Percentiles rank a stretch among this genome's conserved stretches.
Evolutionary conservation across 345 rosid species (phyloP).

Genomic region (Geranium rotundifolium): DNA sequence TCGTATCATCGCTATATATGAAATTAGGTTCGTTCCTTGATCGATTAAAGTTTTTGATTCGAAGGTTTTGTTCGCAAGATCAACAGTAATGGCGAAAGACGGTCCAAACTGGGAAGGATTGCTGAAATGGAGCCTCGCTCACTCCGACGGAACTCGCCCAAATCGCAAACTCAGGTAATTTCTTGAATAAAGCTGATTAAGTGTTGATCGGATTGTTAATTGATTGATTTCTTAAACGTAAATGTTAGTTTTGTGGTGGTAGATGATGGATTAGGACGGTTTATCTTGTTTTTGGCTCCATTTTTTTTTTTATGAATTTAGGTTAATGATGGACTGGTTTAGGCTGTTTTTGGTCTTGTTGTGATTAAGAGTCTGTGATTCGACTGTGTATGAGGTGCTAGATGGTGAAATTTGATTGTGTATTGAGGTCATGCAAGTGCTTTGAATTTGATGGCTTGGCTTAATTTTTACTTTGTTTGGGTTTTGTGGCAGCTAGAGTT

Average conservation of each 20-base stretch:
- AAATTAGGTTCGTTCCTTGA: background rate
- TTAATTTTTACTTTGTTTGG: background rate
- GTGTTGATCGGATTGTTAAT: background rate
- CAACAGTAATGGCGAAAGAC: slow-evolving; percentile 45
- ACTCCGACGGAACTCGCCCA: slow-evolving; percentile 61
- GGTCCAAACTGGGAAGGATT: slow-evolving; percentile 92
- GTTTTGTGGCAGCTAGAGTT: background rate
- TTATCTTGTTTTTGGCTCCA: background rate
- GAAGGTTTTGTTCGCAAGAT: slow-evolving; percentile 1
- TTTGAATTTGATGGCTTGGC: background rate
- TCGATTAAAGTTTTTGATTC: background rate
- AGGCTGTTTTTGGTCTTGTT: background rate
- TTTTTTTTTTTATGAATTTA: background rate
- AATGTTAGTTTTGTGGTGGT: background rate
- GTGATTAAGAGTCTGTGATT: background rate
- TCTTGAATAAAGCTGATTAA: background rate
- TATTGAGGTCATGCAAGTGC: background rate
- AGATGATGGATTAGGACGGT: background rate
- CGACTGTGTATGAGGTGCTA: background rate
- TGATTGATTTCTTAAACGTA: background rate
- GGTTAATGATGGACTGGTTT: background rate
- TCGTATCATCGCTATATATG: background rate
- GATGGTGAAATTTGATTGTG: background rate
- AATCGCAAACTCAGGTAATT: slow-evolving; percentile 49
- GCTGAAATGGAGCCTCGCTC: slow-evolving; percentile 89